Base-by-base conservation (phyloP, 1,284 basidiomycete species). In the Gastroboletus turbinatus region DNA sequence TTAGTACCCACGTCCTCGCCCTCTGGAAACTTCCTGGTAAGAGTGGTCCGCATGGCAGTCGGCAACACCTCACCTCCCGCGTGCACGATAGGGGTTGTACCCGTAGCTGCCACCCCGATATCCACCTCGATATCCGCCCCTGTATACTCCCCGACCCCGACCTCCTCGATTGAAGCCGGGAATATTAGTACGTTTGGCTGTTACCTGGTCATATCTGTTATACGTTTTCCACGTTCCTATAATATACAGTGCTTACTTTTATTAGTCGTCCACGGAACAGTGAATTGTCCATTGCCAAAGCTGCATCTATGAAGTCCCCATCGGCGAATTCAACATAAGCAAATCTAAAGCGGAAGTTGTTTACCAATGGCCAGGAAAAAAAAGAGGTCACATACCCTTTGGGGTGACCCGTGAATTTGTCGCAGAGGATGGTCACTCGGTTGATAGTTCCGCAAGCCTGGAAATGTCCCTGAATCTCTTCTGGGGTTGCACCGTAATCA, bases 311-410 rank as follows among this genome's bases (percentile, higher is more conserved):
- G 62, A 93, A 86, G 55, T 92, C 87, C n/a, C 95, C 82, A 66
- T 98, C 95, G 63, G 97, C 87, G 73, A 99, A 99, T 74, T 99
- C 97, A 51, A 99, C 95, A 76, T 99, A 99, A 50, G 96, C 96
- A 77, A 92, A 99, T 46, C 95, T 97, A 65, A 53, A 39, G 52
- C 38, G 46, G 55, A 48, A 19, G 57, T 48, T 54, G 45, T 56
- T 40, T 7, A 21, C 33, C 21, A 42, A 48, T 32, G 19, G 32
- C 33, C 30, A 53, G 53, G 35, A 45, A 47, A 45, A 38, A 53
- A 42, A 53, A 54, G 30, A 50, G 43, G 43, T 38, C 56, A 59
- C 86, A 59, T 63, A 96, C 93, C 96, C 97, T 85, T 98, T 99
- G 40, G 97, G 96, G 79, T 98, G 96, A 44, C 97, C 97, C 17